These are phyloP conservation scores for Cryptococcus floricola DNA, from an alignment of 1,284 basidiomycete species.

Conservation along the genomic window DNA sequence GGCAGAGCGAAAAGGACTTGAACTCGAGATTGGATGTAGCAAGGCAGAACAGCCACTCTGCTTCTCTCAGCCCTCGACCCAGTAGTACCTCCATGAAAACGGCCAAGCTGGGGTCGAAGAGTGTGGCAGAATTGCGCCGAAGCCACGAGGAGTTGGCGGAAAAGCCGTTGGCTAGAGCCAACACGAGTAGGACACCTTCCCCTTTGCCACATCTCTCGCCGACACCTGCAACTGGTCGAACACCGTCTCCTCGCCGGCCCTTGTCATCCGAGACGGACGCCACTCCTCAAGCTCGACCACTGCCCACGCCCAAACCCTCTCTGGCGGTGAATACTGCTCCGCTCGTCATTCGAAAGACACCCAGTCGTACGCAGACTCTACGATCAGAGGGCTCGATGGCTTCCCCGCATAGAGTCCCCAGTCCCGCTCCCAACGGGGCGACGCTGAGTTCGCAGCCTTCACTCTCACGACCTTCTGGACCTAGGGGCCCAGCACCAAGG, in stretches of 20 bases:
- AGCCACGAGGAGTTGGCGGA: slow-evolving; percentile 13
- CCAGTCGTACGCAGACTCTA: slow-evolving; percentile 3
- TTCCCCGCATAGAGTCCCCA: slow-evolving; percentile 3
- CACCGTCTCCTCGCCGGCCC: slow-evolving; percentile 24
- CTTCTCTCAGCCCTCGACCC: slow-evolving; percentile 6
- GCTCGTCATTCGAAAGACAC: slow-evolving; percentile 4
- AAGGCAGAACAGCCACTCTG: slow-evolving; percentile 68
- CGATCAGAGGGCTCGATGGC: slow-evolving; percentile 1
- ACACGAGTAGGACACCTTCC: slow-evolving; percentile 1
- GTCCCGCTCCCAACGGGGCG: slow-evolving; percentile 3
- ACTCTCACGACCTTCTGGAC: slow-evolving; percentile 9
- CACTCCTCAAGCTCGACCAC: slow-evolving; percentile 4
- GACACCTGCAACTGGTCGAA: slow-evolving; percentile 20
- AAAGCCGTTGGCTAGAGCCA: neutral
- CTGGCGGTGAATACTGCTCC: neutral
- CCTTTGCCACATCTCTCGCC: slow-evolving; percentile 2
- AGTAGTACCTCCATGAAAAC: neutral
- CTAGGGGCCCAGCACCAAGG: slow-evolving; percentile 9
- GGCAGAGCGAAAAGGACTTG: slow-evolving; percentile 61
- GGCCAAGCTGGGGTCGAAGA: slow-evolving; percentile 9
- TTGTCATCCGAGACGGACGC: slow-evolving; percentile 4
- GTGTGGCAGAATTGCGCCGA: slow-evolving; percentile 20
- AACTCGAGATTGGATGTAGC: slow-evolving; percentile 70
- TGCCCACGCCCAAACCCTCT: neutral
- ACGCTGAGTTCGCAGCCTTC: slow-evolving; percentile 3